These are phyloP conservation scores for Pichia sp. DNA, from an alignment of 1,139 yeast genomes.

Conservation along the genomic window DNA sequence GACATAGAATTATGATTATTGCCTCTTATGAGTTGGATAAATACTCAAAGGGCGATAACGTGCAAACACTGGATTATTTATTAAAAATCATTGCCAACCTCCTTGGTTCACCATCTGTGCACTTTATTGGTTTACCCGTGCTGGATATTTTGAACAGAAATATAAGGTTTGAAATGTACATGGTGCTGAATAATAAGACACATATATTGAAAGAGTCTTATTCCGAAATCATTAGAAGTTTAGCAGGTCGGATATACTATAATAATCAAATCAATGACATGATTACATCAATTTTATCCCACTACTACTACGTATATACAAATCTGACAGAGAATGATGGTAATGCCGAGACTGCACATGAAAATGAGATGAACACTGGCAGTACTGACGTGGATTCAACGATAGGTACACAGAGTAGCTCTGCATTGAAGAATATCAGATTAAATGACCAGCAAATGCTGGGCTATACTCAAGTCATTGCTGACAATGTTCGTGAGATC, in stretches of 20 bases:
- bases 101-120: slow-evolving; percentile 63
- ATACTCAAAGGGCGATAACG: slow-evolving; percentile 30
- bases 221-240: slow-evolving; percentile 46
- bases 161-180: slow-evolving; percentile 48
- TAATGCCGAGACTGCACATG: too few species aligned
- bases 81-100: slow-evolving; percentile 56
- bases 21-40: slow-evolving; percentile 33
- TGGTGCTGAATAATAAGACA: slow-evolving; percentile 27
- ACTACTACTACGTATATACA: slow-evolving; percentile 16
- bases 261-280: slow-evolving; percentile 77
- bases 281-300: slow-evolving; percentile 41
- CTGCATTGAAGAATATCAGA: too few species aligned
- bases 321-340: background rate
- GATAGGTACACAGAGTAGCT: too few species aligned
- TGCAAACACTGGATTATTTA: slow-evolving; percentile 33
- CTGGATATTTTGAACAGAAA: slow-evolving; percentile 65
- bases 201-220: slow-evolving; percentile 24
- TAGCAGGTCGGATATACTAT: slow-evolving; percentile 69
- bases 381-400: too few species aligned
- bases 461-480: slow-evolving; percentile 15
- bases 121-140: slow-evolving; percentile 85
- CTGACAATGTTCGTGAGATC: slow-evolving; percentile 20
- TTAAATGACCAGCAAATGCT: slow-evolving; percentile 10
- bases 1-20: slow-evolving; percentile 49
- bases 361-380: too few species aligned